Percentiles rank a stretch among this genome's conserved stretches.
Conservation (phyloP, 805 yeast genomes). For the Nakazawaea anatomiae region DNA sequence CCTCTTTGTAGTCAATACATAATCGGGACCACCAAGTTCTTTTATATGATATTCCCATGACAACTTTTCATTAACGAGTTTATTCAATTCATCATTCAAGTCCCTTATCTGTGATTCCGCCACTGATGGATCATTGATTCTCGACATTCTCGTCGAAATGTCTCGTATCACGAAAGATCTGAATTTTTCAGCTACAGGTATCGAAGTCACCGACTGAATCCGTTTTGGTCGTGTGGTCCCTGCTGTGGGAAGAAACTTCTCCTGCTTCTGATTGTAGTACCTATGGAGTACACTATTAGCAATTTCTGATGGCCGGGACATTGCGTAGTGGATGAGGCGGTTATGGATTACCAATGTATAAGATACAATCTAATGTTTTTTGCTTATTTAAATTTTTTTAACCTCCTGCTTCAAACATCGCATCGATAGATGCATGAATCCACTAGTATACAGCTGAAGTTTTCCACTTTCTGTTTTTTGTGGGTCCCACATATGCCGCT, state of each 20-base stretch:
- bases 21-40: constrained; percentile 71
- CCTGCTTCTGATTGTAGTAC: constrained; percentile 56
- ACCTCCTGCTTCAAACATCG: too few relatives aligned
- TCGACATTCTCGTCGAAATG: constrained; percentile 51
- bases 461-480: neutral
- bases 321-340: constrained; percentile 16
- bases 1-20: constrained; percentile 24
- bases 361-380: neutral
- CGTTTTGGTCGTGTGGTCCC: constrained; percentile 55
- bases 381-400: too few relatives aligned
- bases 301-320: constrained; percentile 77
- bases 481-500: neutral
- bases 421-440: too few relatives aligned
- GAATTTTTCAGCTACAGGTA: constrained; percentile 70
- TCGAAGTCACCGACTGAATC: constrained; percentile 42
- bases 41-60: constrained; percentile 77
- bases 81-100: constrained; percentile 68
- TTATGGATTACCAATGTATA: too few relatives aligned
- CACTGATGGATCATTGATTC: constrained; percentile 55
- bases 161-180: constrained; percentile 57
- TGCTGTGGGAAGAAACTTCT: constrained; percentile 19
- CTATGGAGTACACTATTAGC: constrained; percentile 67
- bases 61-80: constrained; percentile 55
- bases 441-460: too few relatives aligned
- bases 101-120: constrained; percentile 64